Base-by-base conservation (phyloP, 768 basidiomycete genomes). In the Mycena filopes region DNA sequence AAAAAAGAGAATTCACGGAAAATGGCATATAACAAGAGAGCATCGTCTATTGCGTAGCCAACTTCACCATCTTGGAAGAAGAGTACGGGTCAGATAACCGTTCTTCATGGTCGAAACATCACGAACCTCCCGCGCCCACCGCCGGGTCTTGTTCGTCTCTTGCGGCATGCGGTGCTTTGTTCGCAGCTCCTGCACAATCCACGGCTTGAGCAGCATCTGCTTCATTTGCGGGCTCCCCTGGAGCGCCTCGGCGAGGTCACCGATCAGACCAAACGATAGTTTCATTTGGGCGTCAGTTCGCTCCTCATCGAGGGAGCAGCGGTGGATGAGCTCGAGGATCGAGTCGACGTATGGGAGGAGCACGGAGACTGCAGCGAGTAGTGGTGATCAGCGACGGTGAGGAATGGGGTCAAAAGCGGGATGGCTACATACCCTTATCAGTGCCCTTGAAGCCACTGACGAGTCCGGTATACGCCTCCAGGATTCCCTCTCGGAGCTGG, bases 381-480 rank as follows among this genome's bases (percentile, higher is more conserved):
- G n/a, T n/a, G n/a, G 21, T 26, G 63, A 31, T 73, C 29, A 25
- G 67, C 61, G 16, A 66, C 56, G 71, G 41, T 33, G 50, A 48
- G 11, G 36, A 36, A 36, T 4, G 2, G 9, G 10, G 4, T 11
- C 36, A 20, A 38, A 28, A 48, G 26, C 21, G 16, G 53, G 42
- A 36, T 42, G 50, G 54, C 15, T 47, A 43, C 79, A 63, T 70
- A 93, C 95, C 86, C 80, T 94, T 89, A 23, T 87, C 86, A 1
- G 91, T 92, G 71, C 88, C 89, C 83, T 96, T 96, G 74, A 98
- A 81, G 0, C 93, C 96, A 40, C 94, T 91, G 64, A 98, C 89
- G 67, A 99, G 91, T 26, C 97, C 96, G 6, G 94, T 97, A 73
- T 98, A 98, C 3, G 98, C 97, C 77, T 99, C 98, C 33, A 98